Base-by-base conservation (phyloP, 169 alveolate genomes). In the Plasmodium chabaudi region DNA sequence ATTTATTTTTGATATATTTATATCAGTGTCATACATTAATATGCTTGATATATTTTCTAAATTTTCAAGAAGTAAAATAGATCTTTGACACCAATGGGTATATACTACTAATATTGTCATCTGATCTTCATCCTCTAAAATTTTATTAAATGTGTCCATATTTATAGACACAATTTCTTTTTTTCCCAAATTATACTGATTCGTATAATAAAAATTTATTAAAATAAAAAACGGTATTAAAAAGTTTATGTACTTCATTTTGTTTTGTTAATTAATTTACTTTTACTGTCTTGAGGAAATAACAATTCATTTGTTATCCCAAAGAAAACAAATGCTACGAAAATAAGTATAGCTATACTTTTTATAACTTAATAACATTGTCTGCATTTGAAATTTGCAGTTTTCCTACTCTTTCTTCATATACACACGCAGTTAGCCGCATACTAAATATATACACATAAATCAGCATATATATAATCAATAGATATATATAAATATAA, bases 21-120 rank as follows among this genome's bases (percentile, higher is more conserved):
- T 34, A 69, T 70, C 42, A 21, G 17, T 44, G 13, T 57, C 87
- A 69, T 86, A 69, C 17, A 39, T 69, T 86, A 86, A 70, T 4
- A 86, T 65, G 7, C 34, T 60, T 5, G 86, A 69, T 47, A 86
- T 69, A 9, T 60, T 86, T 15, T 70, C 74, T 39, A 86, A 64
- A 60, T 86, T 60, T 55, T 68, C 73, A 49, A 86, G 65, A 9
- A 86, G 46, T 65, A 63, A 65, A 60, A 51, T 46, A 10, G 91
- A 86, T 27, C 59, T 47, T 17, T 70, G 46, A 34, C 75, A 70
- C 91, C 91, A 86, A 53, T 68, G 91, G 15, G 91, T 65, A 55
- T 86, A 86, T 9, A 86, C 86, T 23, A 86, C 47, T 10, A 86
- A 47, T 53, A 86, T 47, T 47, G 91, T 86, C 15, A 59, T 60